A percentile compares a stretch with the other conserved stretches of the same genome.
Conservation (phyloP, 805 yeast species). For the Saccharomycopsis oosterbeekiorum region DNA sequence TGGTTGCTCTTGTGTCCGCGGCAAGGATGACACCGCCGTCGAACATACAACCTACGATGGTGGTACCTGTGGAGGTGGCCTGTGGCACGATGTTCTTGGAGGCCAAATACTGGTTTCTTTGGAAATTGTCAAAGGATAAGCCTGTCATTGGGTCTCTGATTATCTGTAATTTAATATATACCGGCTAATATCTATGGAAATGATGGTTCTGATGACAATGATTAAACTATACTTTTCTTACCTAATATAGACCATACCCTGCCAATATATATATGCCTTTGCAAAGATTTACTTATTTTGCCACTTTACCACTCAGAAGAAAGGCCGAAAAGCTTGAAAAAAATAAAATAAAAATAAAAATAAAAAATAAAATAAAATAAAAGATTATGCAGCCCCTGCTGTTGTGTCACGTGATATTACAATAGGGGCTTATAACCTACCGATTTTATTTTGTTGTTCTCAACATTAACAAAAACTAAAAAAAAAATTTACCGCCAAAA, state of each 20-base stretch:
- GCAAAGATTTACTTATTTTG: not conserved
- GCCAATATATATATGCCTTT: too few species aligned
- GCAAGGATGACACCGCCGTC: slow-evolving; percentile 94
- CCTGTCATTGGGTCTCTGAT: slow-evolving; percentile 39
- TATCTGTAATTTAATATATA: too few species aligned
- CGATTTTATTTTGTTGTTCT: too few species aligned
- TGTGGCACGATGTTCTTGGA: slow-evolving; percentile 71
- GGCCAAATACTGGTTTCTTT: slow-evolving; percentile 71
- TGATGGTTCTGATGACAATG: too few species aligned
- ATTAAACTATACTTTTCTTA: too few species aligned
- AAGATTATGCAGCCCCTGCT: not conserved
- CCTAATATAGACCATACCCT: too few species aligned
- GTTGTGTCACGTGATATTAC: too few species aligned
- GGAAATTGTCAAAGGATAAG: slow-evolving; percentile 84
- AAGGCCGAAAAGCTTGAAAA: not conserved
- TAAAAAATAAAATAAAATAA: too few species aligned
- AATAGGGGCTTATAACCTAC: not conserved
- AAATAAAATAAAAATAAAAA: too few species aligned
- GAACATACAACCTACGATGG: slow-evolving; percentile 93
- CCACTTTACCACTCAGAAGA: not conserved
- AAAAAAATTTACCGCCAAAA: too few species aligned
- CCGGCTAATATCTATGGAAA: too few species aligned
- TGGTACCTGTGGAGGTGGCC: slow-evolving; percentile 98
- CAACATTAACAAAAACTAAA: too few species aligned
- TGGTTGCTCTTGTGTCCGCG: slow-evolving; percentile 97